These are phyloP conservation scores for Fusarium nematophilum DNA, from an alignment of 2,329 filamentous ascomycete genomes.

Conservation along the genomic window DNA sequence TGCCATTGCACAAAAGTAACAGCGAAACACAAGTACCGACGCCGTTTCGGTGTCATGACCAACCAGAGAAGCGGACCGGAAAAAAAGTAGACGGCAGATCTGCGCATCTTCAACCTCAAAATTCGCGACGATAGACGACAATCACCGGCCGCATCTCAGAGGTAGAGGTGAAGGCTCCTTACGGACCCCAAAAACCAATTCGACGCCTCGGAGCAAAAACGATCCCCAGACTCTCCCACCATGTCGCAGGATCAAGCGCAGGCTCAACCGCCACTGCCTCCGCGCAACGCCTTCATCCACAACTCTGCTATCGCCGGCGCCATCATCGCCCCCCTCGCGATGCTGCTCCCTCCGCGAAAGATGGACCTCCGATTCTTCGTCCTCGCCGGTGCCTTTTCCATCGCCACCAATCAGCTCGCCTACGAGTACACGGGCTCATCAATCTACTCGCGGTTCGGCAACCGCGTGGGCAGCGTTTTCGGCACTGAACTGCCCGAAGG, in stretches of 20 bases:
- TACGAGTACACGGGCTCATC: conserved; percentile 68
- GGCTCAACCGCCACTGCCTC: conserved; percentile 44
- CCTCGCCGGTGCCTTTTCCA: conserved; percentile 62
- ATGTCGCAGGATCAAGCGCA: conserved; percentile 46
- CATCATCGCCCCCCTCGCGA: conserved; percentile 59
- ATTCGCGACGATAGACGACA: conserved; percentile 14
- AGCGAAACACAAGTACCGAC: too few species aligned
- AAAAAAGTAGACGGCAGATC: conserved; percentile 29
- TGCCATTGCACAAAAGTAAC: too few species aligned
- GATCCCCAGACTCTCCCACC: neutral
- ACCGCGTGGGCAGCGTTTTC: conserved; percentile 58
- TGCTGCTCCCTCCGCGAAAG: conserved; percentile 64
- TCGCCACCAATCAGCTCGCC: conserved; percentile 65
- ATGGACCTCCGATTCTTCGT: conserved; percentile 63
- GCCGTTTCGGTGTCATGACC: too few species aligned
- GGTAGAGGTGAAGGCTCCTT: neutral
- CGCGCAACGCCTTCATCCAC: conserved; percentile 55
- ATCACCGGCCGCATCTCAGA: neutral
- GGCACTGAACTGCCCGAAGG: conserved; percentile 68
- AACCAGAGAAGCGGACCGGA: neutral
- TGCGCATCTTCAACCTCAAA: conserved; percentile 16
- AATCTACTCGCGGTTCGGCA: conserved; percentile 59
- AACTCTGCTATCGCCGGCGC: conserved; percentile 61
- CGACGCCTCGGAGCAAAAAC: neutral
- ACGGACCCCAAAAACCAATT: neutral